Conservation (phyloP, 306 rosid species). For the Lablab purpureus region DNA sequence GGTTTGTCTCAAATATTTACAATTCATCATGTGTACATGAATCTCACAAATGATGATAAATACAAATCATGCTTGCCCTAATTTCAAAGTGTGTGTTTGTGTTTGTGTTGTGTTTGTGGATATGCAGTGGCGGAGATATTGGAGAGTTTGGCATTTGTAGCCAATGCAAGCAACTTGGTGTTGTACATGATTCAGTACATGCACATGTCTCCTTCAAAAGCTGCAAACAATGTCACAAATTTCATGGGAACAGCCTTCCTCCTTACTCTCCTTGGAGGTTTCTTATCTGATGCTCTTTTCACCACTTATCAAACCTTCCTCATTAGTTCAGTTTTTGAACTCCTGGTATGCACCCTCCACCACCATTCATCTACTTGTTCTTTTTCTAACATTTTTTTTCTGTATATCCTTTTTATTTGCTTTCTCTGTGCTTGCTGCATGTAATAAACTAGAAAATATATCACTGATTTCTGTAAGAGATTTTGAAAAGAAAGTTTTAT, state of each 20-base stretch:
- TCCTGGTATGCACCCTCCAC: constrained; percentile 60
- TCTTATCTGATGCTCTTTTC: constrained; percentile 84
- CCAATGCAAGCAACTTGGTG: constrained; percentile 97
- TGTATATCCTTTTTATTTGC: too few relatives aligned
- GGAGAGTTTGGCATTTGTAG: constrained; percentile 90
- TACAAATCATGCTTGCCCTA: neutral
- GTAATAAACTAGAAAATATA: too few relatives aligned
- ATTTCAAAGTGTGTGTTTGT: neutral
- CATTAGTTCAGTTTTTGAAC: constrained; percentile 77
- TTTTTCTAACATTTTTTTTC: too few relatives aligned
- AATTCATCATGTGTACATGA: too few relatives aligned
- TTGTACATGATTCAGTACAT: constrained; percentile 62
- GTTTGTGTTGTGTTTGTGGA: neutral
- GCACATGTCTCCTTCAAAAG: constrained; percentile 83
- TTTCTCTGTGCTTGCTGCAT: too few relatives aligned
- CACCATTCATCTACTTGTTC: too few relatives aligned
- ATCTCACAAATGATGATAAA: neutral
- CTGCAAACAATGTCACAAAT: constrained; percentile 90
- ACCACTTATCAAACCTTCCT: constrained; percentile 83
- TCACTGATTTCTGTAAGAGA: too few relatives aligned
- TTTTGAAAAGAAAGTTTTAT: constrained; percentile 1
- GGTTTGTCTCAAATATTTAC: constrained; percentile 53
- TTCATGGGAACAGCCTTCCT: constrained; percentile 99
- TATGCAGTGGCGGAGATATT: constrained; percentile 79
- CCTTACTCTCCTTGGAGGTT: constrained; percentile 95